Evolutionary conservation across 2,329 filamentous ascomycete species (phyloP).

Genomic region (Botrytis byssoidea): DNA sequence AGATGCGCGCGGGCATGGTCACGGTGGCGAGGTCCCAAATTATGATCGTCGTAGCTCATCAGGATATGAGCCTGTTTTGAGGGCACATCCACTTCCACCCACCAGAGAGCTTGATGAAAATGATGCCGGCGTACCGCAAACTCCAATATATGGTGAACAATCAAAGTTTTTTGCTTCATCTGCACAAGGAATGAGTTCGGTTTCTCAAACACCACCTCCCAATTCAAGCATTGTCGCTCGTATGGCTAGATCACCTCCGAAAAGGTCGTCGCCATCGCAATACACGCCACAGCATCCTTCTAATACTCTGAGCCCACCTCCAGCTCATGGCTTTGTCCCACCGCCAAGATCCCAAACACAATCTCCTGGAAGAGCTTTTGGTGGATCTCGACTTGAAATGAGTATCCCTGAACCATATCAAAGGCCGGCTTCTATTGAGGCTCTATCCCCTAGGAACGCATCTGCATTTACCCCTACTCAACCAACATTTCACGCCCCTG

Average conservation of each 20-base stretch:
- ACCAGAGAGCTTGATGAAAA: slow-evolving; percentile 64
- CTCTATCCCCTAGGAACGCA: slow-evolving; percentile 31
- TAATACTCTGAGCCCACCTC: slow-evolving; percentile 33
- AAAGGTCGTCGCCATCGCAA: slow-evolving; percentile 51
- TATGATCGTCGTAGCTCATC: slow-evolving; percentile 53
- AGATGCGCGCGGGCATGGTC: slow-evolving; percentile 29
- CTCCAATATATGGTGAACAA: slow-evolving; percentile 29
- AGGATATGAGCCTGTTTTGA: slow-evolving; percentile 53
- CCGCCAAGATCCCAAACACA: slow-evolving; percentile 62
- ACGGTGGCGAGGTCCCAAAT: slow-evolving; percentile 42
- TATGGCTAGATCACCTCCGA: slow-evolving; percentile 54
- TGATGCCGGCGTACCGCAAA: slow-evolving; percentile 38
- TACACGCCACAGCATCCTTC: slow-evolving; percentile 46
- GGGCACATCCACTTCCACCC: slow-evolving; percentile 53
- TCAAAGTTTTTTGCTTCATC: slow-evolving; percentile 34
- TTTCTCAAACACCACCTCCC: slow-evolving; percentile 52
- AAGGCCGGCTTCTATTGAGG: slow-evolving; percentile 51
- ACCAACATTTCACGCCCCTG: slow-evolving; percentile 22
- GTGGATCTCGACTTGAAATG: slow-evolving; percentile 45
- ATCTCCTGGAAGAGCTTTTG: slow-evolving; percentile 56
- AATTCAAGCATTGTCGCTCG: slow-evolving; percentile 42
- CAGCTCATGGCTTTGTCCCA: slow-evolving; percentile 45
- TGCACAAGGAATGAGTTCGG: slow-evolving; percentile 37
- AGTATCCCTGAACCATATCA: slow-evolving; percentile 44
- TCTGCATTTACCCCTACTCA: slow-evolving; percentile 20